Conservation (phyloP, 768 basidiomycete species). For the Albatrellus ellisii region DNA sequence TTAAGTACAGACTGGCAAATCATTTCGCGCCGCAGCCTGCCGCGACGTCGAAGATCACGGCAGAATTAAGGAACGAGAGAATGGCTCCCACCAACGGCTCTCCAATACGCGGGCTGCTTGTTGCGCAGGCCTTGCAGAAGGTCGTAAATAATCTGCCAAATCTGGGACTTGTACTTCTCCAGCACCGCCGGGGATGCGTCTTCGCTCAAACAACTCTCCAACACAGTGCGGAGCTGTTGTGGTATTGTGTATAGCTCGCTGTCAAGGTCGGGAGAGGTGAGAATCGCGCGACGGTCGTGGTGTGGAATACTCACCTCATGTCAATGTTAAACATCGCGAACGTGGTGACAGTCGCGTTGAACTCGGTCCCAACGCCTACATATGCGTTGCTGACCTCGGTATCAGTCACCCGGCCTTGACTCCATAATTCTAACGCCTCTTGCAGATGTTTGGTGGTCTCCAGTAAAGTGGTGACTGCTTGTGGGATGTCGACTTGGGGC, state of each 20-base stretch:
- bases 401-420: conserved; percentile 41
- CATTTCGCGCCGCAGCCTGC: not conserved
- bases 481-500: conserved; percentile 33
- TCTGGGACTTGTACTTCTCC: conserved; percentile 24
- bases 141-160: conserved; percentile 24
- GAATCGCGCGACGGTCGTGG: not conserved
- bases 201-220: conserved; percentile 34
- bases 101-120: conserved; percentile 29
- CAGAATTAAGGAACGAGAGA: conserved; percentile 2
- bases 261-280: conserved; percentile 2
- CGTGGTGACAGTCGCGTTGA: conserved; percentile 66
- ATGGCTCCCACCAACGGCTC: conserved; percentile 10
- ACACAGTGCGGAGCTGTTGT: conserved; percentile 23
- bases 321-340: conserved; percentile 66
- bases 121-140: conserved; percentile 28
- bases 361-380: conserved; percentile 80
- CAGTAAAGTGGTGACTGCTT: conserved; percentile 54
- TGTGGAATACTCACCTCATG: conserved; percentile 45
- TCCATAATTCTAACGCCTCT: conserved; percentile 60
- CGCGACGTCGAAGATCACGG: not conserved
- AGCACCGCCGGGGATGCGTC: conserved; percentile 22
- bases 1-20: no score
- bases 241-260: conserved; percentile 30
- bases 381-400: conserved; percentile 80
- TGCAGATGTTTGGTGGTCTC: conserved; percentile 77